Base-by-base conservation (phyloP, 176 grass and related monocot genomes). In the Ampelocalamus luodianensis region DNA sequence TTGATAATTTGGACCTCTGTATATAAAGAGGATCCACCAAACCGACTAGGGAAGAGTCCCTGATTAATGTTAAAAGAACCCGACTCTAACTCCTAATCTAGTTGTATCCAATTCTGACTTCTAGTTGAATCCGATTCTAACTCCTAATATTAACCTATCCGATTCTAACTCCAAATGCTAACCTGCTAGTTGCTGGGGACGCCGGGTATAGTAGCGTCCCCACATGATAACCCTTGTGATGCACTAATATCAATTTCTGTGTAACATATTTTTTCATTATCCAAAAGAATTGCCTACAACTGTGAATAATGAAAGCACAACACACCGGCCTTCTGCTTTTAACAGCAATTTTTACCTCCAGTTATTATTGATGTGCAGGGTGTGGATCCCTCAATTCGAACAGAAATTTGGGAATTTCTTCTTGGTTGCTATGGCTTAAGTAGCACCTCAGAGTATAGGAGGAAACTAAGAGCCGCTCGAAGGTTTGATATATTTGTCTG, bases 391-490 rank as follows among this genome's bases (percentile, higher is more conserved):
- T 90, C 91, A 75, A 92, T 98, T 83, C 87, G 96, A 73, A 88
- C 91, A 29, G 90, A 98, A 85, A 90, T 98, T 64, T 98, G 96
- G 96, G 96, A 98, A 78, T 98, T 98, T 86, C 96, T 98, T 90
- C 91, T 98, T 79, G 96, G 96, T 76, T 92, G 96, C 89, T 98
- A 98, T 88, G 83, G 72, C 43, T 90, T 92, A 80, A 92, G 74
- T 86, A 98, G 90, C 74, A 98, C 96, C 6, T 73, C 91, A 26
- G 96, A 98, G 45, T 81, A 90, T 71, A 87, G 96, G 84, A 89
- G 13, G 50, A 85, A 90, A 78, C 66, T 95, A 86, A 92, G 96
- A 87, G 92, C 87, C 63, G 90, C 86, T 74, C 79, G 96, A 92
- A 98, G 96, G 96, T 98, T 76, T 78, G 59, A 79, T 64, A 8